A percentile compares a stretch with the other conserved stretches of the same genome.
phyloP scores from a whole-genome alignment of 768 basidiomycete species.

The Podaxis sp. region DNA sequence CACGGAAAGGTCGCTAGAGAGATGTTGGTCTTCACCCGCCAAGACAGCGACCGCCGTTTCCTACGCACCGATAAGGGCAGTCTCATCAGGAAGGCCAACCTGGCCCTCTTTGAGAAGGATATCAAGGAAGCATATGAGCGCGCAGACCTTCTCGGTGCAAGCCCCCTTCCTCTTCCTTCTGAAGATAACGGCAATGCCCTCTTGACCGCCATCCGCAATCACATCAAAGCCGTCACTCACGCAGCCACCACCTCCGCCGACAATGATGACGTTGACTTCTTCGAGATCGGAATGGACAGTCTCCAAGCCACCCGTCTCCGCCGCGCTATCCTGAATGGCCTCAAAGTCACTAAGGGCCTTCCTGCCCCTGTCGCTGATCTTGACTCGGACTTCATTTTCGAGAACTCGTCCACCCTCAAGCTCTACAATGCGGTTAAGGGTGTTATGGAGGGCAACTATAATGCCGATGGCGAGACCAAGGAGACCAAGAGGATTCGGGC shows the following conservation, averaged over 20 bases:
- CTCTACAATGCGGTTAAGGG: slow-evolving; percentile 21
- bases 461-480: slow-evolving; percentile 15
- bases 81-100: slow-evolving; percentile 32
- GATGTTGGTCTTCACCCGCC: slow-evolving; percentile 37
- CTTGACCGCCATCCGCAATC: slow-evolving; percentile 20
- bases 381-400: slow-evolving; percentile 30
- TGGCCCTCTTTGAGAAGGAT: slow-evolving; percentile 30
- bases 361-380: slow-evolving; percentile 19
- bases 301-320: slow-evolving; percentile 36
- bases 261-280: slow-evolving; percentile 32
- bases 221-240: slow-evolving; percentile 23
- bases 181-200: slow-evolving; percentile 22
- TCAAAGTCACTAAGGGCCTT: slow-evolving; percentile 23
- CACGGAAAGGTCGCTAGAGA: slow-evolving; percentile 37
- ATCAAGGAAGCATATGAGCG: slow-evolving; percentile 34
- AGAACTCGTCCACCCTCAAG: slow-evolving; percentile 29
- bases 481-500: slow-evolving; percentile 17
- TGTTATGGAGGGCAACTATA: slow-evolving; percentile 22
- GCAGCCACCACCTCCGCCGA: slow-evolving; percentile 13
- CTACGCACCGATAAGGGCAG: slow-evolving; percentile 39
- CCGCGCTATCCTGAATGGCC: slow-evolving; percentile 26
- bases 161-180: slow-evolving; percentile 26
- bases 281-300: slow-evolving; percentile 42
- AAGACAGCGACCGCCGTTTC: slow-evolving; percentile 28
- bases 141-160: slow-evolving; percentile 22